Evolutionary conservation across 352 stramenopile genomes (phyloP), one percentile per base, ranked within the genome.

Genomic region (Pilasporangium apinafurcum): DNA sequence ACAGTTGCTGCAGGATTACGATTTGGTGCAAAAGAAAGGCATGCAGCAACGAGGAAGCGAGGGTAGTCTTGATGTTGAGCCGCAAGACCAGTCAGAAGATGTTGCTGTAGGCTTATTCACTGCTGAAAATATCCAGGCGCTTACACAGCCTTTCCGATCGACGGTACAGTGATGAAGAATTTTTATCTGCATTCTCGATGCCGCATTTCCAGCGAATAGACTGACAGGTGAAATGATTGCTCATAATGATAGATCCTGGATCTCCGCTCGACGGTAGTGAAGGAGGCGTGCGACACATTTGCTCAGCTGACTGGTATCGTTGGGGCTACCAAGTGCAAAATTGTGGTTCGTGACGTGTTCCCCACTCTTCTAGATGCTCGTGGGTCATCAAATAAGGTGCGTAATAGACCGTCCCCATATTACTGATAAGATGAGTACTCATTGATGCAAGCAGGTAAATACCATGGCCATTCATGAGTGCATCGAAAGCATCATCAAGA

Each of bases 261-360:
- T 20, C 52, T 86, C 41, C 62, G 74, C 42, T 82, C 69, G 2
- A 60, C 65, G 10, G 73, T 86, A 14, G 68, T 86, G 18, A 83
- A 82, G 26, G 73, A 81, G 38, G 70, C 63, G 7, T 84, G 74
- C 16, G 50, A 66, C 2, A 74, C 74, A 32, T 63, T 86, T 32
- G 54, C 68, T 26, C 37, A 56, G 27, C 40, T 86, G 2, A 50
- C 72, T 5, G 41, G 39, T 13, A 62, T 41, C 4, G 41, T 83
- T 2, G 67, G 65, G 7, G 46, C 63, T 0, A 37, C 48, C 14
- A 65, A 62, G 40, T 74, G 65, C 54, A 81, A 78, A 18, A 68
- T 74, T 10, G 52, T 86, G 18, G 46, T 83, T 27, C 62, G 74
- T 3, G 68, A 86, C 48, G 36, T 86, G 28, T 81, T 86, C 27